phyloP scores from a whole-genome alignment of 768 basidiomycete genomes.

The Boletus edulis region DNA sequence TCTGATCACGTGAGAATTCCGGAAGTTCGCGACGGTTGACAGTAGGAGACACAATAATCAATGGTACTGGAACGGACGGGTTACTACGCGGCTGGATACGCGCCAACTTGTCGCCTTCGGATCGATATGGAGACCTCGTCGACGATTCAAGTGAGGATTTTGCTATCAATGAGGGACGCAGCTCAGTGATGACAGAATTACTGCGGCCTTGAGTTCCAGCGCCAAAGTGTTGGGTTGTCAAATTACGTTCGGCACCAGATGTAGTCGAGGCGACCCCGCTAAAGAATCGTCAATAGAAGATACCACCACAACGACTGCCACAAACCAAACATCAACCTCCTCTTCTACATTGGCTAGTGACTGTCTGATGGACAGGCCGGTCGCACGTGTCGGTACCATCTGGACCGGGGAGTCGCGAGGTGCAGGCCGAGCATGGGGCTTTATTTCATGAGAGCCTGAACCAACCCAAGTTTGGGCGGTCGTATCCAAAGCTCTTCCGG shows the following conservation, averaged over 20 bases:
- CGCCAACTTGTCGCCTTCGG: neutral
- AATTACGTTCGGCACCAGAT: neutral
- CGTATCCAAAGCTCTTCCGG: neutral
- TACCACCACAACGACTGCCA: neutral
- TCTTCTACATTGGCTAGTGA: neutral
- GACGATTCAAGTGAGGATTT: neutral
- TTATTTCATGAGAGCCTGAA: conserved; percentile 10
- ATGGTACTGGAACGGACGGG: neutral
- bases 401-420: neutral
- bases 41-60: conserved; percentile 1
- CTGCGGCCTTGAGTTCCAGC: neutral
- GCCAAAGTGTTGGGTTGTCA: neutral
- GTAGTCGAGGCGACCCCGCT: conserved; percentile 2
- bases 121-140: neutral
- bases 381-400: neutral
- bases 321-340: conserved; percentile 8
- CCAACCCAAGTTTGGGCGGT: neutral
- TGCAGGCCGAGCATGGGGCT: conserved; percentile 2
- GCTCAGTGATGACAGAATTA: neutral
- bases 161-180: neutral
- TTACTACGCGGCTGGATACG: neutral
- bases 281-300: neutral
- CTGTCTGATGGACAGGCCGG: neutral
- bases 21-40: neutral
- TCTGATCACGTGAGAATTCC: neutral